Evolutionary conservation across 495 filamentous ascomycete species (phyloP).

Genomic region (Penicillium turbatum): DNA sequence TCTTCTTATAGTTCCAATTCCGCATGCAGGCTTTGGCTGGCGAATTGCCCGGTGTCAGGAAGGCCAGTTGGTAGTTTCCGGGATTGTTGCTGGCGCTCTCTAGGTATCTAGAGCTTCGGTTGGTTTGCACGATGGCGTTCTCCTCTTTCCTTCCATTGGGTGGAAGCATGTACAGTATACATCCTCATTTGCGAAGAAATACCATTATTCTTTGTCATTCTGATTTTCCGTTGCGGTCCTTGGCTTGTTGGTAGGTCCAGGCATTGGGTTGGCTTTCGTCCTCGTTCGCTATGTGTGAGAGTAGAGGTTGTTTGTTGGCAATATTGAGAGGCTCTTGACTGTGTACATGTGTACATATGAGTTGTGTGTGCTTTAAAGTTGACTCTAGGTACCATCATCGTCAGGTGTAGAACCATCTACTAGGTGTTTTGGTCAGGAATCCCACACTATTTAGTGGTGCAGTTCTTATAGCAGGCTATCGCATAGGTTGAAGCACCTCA

Average conservation of each 20-base stretch:
- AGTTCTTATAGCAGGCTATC: too few species aligned
- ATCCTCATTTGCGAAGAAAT: conserved; percentile 5
- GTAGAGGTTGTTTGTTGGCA: neutral
- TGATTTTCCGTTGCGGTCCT: neutral
- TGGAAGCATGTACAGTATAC: conserved; percentile 36
- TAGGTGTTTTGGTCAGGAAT: too few species aligned
- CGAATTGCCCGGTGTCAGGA: conserved; percentile 85
- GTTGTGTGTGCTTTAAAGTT: neutral
- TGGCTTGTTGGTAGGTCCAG: neutral
- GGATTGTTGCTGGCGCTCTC: conserved; percentile 2
- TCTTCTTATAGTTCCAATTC: conserved; percentile 72
- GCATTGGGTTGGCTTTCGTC: neutral
- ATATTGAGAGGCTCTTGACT: neutral
- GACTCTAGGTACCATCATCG: neutral
- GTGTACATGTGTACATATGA: too few species aligned
- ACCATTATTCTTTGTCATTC: neutral
- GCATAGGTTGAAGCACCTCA: too few species aligned
- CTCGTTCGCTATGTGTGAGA: conserved; percentile 1
- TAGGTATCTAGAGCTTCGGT: conserved; percentile 17
- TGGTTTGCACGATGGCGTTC: conserved; percentile 31
- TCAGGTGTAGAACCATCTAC: neutral
- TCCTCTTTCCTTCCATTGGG: conserved; percentile 22
- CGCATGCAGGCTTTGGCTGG: conserved; percentile 83
- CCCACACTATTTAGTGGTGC: too few species aligned
- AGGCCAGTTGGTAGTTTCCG: conserved; percentile 77